These are phyloP conservation scores for Pythium vanterpoolii DNA, from an alignment of 352 stramenopile genomes.

Conservation along the genomic window DNA sequence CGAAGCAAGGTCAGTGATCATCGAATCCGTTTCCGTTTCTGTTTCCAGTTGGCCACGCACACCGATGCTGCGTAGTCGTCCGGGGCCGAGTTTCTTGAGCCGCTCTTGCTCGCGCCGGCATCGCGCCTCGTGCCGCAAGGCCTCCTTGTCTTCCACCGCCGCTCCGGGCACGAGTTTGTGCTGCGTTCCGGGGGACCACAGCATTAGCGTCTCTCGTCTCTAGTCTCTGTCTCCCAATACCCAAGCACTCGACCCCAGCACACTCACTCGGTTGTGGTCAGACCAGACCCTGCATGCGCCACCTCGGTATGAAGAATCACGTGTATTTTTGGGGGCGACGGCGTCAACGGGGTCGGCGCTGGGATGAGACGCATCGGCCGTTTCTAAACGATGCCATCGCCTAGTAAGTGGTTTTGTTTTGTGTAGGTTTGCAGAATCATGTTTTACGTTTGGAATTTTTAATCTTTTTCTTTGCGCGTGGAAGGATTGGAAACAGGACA, in stretches of 20 bases:
- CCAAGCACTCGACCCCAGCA: background rate
- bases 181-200: background rate
- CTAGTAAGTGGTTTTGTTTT: background rate
- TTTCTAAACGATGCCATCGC: background rate
- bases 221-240: background rate
- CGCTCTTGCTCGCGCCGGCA: constrained; percentile 64
- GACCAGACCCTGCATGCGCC: background rate
- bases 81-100: constrained; percentile 60
- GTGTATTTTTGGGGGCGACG: constrained; percentile 9
- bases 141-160: constrained; percentile 39
- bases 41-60: constrained; percentile 25
- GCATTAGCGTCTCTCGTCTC: background rate
- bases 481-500: too few species aligned
- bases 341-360: too few species aligned
- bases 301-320: background rate
- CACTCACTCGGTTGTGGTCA: background rate
- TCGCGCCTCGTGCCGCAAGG: constrained; percentile 50
- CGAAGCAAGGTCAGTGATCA: background rate
- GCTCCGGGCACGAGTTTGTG: constrained; percentile 9
- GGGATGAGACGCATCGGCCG: background rate
- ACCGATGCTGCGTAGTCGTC: constrained; percentile 62
- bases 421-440: background rate
- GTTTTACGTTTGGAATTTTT: background rate
- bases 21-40: background rate
- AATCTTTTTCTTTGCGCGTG: too few species aligned